Evolutionary conservation across 1,284 basidiomycete genomes (phyloP).

Genomic region (Ganoderma meredithae): DNA sequence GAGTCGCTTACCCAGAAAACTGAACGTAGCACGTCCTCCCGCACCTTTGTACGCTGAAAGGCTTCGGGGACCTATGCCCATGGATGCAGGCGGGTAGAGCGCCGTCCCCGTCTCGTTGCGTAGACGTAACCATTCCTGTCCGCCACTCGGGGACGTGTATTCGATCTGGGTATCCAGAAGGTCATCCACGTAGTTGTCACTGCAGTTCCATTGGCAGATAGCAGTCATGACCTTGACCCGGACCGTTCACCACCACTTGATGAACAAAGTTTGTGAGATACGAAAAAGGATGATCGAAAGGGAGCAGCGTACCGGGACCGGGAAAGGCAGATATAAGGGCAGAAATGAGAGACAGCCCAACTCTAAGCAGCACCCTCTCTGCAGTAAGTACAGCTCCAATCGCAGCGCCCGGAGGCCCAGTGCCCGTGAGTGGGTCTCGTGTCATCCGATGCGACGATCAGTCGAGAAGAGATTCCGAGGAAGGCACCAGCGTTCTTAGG

Average conservation of each 20-base stretch:
- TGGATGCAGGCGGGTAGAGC: neutral
- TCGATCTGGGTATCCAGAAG: neutral
- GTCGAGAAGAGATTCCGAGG: neutral
- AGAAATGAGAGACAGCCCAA: neutral
- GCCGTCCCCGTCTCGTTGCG: neutral
- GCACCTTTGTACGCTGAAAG: neutral
- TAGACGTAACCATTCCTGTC: neutral
- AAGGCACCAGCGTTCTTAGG: neutral
- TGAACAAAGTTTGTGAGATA: neutral
- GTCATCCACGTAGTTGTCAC: conserved; percentile 3
- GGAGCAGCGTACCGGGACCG: neutral
- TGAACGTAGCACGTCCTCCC: neutral
- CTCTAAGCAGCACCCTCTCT: neutral
- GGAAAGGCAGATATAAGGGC: neutral
- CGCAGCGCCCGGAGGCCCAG: neutral
- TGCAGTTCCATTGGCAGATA: neutral
- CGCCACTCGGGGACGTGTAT: neutral
- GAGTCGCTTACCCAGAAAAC: neutral
- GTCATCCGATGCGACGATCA: neutral
- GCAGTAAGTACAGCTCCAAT: too few relatives aligned
- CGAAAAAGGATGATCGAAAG: neutral
- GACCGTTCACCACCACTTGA: neutral
- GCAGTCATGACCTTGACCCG: neutral
- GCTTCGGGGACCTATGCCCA: neutral
- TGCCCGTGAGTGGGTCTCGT: neutral